Evolutionary conservation across 2,329 filamentous ascomycete genomes (phyloP).

Genomic region (Aspergillus sp.): DNA sequence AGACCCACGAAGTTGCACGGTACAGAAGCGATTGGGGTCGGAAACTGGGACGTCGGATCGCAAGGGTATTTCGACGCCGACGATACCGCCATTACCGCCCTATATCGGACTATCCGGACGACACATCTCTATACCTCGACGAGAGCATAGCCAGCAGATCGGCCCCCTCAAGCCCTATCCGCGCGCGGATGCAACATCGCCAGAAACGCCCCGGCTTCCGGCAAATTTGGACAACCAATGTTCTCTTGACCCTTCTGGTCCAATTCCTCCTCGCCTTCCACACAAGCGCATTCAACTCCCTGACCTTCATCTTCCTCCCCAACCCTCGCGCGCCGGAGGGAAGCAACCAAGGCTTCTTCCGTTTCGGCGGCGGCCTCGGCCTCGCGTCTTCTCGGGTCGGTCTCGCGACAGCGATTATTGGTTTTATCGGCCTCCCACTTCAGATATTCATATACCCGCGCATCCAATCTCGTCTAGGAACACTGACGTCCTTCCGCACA

Average conservation of each 20-base stretch:
- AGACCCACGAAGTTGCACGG: slow-evolving; percentile 40
- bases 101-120: slow-evolving; percentile 28
- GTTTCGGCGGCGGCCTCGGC: slow-evolving; percentile 73
- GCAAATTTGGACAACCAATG: slow-evolving; percentile 55
- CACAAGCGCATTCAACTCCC: slow-evolving; percentile 71
- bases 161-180: slow-evolving; percentile 25
- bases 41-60: slow-evolving; percentile 36
- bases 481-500: slow-evolving; percentile 65
- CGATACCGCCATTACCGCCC: slow-evolving; percentile 34
- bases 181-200: slow-evolving; percentile 23
- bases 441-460: slow-evolving; percentile 71
- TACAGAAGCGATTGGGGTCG: slow-evolving; percentile 44
- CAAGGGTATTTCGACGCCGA: slow-evolving; percentile 23
- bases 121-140: slow-evolving; percentile 35
- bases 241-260: slow-evolving; percentile 58
- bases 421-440: slow-evolving; percentile 70
- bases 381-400: slow-evolving; percentile 70
- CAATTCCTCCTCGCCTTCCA: slow-evolving; percentile 72
- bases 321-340: slow-evolving; percentile 60
- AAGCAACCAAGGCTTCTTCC: slow-evolving; percentile 45
- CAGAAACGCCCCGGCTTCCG: slow-evolving; percentile 47
- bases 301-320: slow-evolving; percentile 76
- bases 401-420: slow-evolving; percentile 74
- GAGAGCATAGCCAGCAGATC: slow-evolving; percentile 26
- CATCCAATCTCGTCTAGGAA: slow-evolving; percentile 66